Evolutionary conservation across 2,329 filamentous ascomycete species (phyloP), one percentile per base, ranked within the genome.

Genomic region (Paracoccidioides brasiliensis): DNA sequence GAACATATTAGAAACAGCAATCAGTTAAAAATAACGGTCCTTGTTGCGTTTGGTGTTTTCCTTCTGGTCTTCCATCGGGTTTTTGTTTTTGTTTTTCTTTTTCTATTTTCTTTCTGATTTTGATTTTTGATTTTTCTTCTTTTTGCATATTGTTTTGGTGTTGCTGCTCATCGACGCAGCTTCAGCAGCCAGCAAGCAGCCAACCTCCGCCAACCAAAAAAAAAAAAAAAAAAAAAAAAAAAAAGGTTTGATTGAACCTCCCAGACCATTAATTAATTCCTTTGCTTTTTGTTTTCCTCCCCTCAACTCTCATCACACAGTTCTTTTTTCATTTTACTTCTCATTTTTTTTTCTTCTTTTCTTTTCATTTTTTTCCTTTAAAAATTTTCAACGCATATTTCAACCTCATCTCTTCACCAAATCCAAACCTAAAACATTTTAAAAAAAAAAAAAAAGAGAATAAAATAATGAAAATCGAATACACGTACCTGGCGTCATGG

Each of bases 401-500:
- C 22, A 22, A 22, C 22, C 22, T 22, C 22, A 22, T 22, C 22
- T 22, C 22, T 22, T 22, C 1, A 22, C 22, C 22, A 22, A 22
- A 22, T 22, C 22, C 22, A 22, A 22, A 22, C 22, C 22, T 22
- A 22, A 22, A 22, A 22, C 22, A 22, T 55, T 55, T 48, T 32
- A 14, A 10, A 53, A 37, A 3, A 46, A 33, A 42, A 49, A 22
- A 38, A 8, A 55, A 55, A n/a, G 51, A 55, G 32, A 49, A 52
- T 42, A 42, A 42, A 12, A 45, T 14, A 30, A 45, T 9, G 28
- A 46, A 46, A 54, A 37, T 22, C 22, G 22, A 22, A 22, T 46
- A 58, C 33, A 81, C 88, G 76, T 84, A 95, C 89, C 83, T 80
- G 90, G 90, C 65, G 89, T 94, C 80, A 95, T 82, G 30, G 89